Evolutionary conservation across 257 asterid genomes (phyloP).

Genomic region (Solanum pennellii): DNA sequence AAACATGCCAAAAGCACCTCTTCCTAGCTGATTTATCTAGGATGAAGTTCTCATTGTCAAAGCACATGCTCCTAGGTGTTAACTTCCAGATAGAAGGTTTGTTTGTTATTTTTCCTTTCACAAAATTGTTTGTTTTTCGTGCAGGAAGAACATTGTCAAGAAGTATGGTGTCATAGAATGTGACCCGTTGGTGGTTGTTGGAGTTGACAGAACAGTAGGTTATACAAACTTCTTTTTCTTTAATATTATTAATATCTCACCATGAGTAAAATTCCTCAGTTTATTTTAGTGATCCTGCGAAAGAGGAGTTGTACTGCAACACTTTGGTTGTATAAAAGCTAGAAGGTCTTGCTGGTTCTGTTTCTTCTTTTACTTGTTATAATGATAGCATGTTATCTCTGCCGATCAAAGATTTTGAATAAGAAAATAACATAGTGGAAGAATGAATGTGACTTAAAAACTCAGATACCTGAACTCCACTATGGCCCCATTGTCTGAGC

Average conservation of each 20-base stretch:
- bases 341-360: neutral
- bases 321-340: neutral
- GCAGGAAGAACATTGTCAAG: conserved; percentile 59
- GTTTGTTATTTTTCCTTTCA: neutral
- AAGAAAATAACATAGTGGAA: neutral
- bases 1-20: neutral
- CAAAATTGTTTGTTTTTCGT: conserved; percentile 1
- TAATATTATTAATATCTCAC: neutral
- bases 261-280: neutral
- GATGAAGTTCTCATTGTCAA: neutral
- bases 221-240: neutral
- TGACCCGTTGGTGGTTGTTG: conserved; percentile 73
- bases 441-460: neutral
- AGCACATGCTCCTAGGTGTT: neutral
- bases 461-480: neutral
- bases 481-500: neutral
- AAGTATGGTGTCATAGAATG: conserved; percentile 91
- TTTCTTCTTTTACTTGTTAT: neutral
- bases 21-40: neutral
- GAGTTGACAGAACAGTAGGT: conserved; percentile 85
- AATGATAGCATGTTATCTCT: neutral
- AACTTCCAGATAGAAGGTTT: neutral
- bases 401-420: neutral
- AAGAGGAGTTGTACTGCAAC: neutral
- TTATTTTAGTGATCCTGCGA: neutral